These are phyloP conservation scores for Pseudocohnilembus persalinus DNA, from an alignment of 169 alveolate genomes.

Conservation along the genomic window DNA sequence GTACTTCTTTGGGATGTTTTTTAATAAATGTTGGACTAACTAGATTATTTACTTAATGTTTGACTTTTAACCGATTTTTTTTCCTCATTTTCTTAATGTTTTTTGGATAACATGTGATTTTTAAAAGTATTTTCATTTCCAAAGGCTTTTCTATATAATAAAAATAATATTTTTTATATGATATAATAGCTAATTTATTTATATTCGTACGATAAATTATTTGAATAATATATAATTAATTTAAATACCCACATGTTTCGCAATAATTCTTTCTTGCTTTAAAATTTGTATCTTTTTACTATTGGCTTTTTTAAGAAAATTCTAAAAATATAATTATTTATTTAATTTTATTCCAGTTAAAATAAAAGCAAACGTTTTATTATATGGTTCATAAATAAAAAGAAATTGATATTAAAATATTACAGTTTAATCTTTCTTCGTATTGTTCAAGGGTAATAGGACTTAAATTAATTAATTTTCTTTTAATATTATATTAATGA, in stretches of 20 bases:
- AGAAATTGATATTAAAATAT: not conserved
- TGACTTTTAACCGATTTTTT: not conserved
- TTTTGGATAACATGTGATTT: slow-evolving; percentile 2
- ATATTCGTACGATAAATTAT: too few relatives aligned
- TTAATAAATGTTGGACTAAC: not conserved
- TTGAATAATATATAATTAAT: too few relatives aligned
- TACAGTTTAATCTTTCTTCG: not conserved
- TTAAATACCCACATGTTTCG: not conserved
- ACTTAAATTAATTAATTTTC: slow-evolving; percentile 35
- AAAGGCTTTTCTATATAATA: slow-evolving; percentile 9
- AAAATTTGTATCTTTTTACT: too few relatives aligned
- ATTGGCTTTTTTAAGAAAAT: not conserved
- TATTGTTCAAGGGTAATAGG: slow-evolving; percentile 38
- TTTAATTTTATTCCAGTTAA: too few relatives aligned
- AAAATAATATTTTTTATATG: too few relatives aligned
- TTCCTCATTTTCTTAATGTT: slow-evolving; percentile 12
- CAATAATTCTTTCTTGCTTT: not conserved
- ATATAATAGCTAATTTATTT: too few relatives aligned
- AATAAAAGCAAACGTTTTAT: too few relatives aligned
- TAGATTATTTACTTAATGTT: not conserved
- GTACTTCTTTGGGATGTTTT: slow-evolving; percentile 2
- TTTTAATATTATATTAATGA: slow-evolving; percentile 39
- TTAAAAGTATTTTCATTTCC: slow-evolving; percentile 6
- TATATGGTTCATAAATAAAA: not conserved
- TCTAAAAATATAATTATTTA: not conserved